Percentiles rank a stretch among this genome's conserved stretches.
These are phyloP conservation scores for Ligustrum vulgare DNA, from an alignment of 257 asterid species.

Conservation along the genomic window DNA sequence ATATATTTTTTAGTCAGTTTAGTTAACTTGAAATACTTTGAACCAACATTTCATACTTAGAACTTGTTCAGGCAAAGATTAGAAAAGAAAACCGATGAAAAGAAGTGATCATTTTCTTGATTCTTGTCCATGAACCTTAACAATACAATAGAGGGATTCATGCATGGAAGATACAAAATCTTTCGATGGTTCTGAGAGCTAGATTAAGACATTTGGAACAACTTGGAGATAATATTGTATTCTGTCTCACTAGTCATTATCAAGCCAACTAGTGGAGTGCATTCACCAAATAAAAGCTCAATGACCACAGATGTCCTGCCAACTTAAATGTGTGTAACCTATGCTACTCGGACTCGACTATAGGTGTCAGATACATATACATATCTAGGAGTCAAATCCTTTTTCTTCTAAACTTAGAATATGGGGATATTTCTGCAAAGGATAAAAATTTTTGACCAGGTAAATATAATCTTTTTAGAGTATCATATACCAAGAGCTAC, in stretches of 20 bases:
- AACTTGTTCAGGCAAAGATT: not conserved
- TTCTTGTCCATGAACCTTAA: slow-evolving; percentile 4
- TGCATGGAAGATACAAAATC: slow-evolving; percentile 6
- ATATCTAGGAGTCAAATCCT: no score
- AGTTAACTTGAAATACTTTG: not conserved
- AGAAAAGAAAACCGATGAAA: not conserved
- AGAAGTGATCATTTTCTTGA: not conserved
- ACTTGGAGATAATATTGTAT: slow-evolving; percentile 8
- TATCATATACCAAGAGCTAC: no score
- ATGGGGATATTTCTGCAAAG: no score
- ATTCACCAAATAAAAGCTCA: not conserved
- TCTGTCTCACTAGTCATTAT: not conserved
- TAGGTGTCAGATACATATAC: no score
- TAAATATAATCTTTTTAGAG: no score
- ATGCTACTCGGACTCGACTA: no score
- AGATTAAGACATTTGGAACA: not conserved
- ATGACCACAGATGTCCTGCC: slow-evolving; percentile 1
- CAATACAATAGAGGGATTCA: not conserved
- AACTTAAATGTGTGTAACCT: slow-evolving; percentile 2
- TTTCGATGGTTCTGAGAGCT: not conserved
- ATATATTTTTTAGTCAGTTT: not conserved
- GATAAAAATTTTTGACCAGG: no score
- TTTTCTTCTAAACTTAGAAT: no score
- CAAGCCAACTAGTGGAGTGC: slow-evolving; percentile 14
- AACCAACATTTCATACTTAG: not conserved